A percentile compares a stretch with the other conserved stretches of the same genome.
Evolutionary conservation across 495 filamentous ascomycete species (phyloP).

Genomic region (Antarctomyces pellizariae): DNA sequence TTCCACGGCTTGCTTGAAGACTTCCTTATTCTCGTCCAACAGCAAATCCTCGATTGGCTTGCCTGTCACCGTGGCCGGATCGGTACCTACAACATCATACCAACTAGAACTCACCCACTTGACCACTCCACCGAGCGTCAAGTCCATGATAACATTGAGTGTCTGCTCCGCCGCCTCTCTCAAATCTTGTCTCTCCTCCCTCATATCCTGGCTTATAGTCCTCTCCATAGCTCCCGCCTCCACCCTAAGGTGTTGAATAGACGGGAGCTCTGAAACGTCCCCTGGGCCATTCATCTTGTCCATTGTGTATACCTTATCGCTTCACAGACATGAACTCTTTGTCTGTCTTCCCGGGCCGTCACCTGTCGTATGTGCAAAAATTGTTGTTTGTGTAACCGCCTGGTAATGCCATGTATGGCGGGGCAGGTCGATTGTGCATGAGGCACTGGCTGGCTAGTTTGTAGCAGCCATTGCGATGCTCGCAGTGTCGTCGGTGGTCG

Average conservation of each 20-base stretch:
- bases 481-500: too few relatives aligned
- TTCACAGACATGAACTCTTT: too few relatives aligned
- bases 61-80: conserved; percentile 46
- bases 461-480: too few relatives aligned
- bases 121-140: conserved; percentile 68
- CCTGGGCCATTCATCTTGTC: too few relatives aligned
- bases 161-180: conserved; percentile 92
- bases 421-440: too few relatives aligned
- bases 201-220: conserved; percentile 28
- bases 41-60: conserved; percentile 61
- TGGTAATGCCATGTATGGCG: too few relatives aligned
- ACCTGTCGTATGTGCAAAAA: too few relatives aligned
- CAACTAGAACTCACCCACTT: conserved; percentile 96
- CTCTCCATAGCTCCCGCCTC: conserved; percentile 26
- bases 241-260: conserved; percentile 24
- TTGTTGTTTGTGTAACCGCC: too few relatives aligned
- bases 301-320: too few relatives aligned
- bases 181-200: conserved; percentile 67
- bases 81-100: conserved; percentile 73
- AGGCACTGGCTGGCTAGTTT: too few relatives aligned
- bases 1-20: conserved; percentile 62
- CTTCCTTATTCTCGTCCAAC: conserved; percentile 44
- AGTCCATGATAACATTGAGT: conserved; percentile 81
- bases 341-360: too few relatives aligned
- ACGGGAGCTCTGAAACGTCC: too few relatives aligned